Evolutionary conservation across 2,329 filamentous ascomycete species (phyloP).

Genomic region (Paecilomyces variotii): DNA sequence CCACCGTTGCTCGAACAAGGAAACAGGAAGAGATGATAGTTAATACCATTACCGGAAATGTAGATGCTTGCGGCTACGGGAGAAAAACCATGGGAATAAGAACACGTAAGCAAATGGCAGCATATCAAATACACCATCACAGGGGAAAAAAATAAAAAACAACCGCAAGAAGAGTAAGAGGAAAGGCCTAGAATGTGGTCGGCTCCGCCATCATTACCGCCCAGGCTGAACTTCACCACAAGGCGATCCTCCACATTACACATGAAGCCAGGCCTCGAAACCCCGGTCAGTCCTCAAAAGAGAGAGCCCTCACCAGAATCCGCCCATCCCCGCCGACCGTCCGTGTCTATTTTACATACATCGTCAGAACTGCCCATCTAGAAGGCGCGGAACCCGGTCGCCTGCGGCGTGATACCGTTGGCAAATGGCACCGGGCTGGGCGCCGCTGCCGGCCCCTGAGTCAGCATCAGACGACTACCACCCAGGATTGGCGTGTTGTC

Average conservation of each 20-base stretch:
- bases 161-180: not conserved
- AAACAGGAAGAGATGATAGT: not conserved
- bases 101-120: not conserved
- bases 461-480: constrained; percentile 88
- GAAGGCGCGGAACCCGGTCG: constrained; percentile 64
- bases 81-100: not conserved
- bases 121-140: not conserved
- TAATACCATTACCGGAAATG: not conserved
- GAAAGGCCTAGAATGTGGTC: not conserved
- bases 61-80: not conserved
- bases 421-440: constrained; percentile 60
- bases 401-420: constrained; percentile 84
- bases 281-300: not conserved
- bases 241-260: not conserved
- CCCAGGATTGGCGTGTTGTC: constrained; percentile 82
- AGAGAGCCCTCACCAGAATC: not conserved
- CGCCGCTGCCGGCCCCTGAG: constrained; percentile 63
- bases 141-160: not conserved
- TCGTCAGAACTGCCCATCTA: constrained; percentile 22
- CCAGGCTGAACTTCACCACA: not conserved
- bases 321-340: not conserved
- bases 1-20: not conserved
- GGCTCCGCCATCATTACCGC: not conserved
- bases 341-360: not conserved
- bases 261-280: not conserved